Base-by-base conservation (phyloP, 257 asterid genomes). In the Salvia hispanica region DNA sequence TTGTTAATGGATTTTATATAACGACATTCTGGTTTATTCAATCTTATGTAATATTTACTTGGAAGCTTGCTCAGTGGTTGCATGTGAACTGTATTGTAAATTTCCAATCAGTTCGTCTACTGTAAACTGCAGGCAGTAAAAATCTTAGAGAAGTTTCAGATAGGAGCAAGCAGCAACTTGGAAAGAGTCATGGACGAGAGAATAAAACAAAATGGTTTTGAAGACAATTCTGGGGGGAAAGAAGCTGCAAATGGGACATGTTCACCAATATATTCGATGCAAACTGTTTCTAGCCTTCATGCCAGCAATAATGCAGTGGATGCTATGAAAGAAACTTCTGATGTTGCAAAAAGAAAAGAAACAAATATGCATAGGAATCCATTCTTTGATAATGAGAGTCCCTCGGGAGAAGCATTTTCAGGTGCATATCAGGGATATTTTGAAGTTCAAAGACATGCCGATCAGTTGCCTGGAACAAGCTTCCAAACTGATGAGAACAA, bases 141-240 rank as follows among this genome's bases (percentile, higher is more conserved):
- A 74, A 37, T 86, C 47, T 73, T 88, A 21, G 75, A 84, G 21
- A 86, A 86, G 81, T 77, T 88, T 65, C 78, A 71, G 6, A 72
- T 70, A 33, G 76, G 82, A 55, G 72, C 72, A 14, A 46, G 62
- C 14, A 68, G 76, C 63, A 84, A 66, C 74, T 65, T 31, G 18
- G 81, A 76, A 60, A 78, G 66, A 65, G 70, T 40, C 21, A 60
- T 46, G 73, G 74, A 71, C 25, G 78, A 53, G 66, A 73, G 60
- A 62, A 45, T 57, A 50, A 77, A 70, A 56, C 72, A 68, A 40
- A 67, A 61, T 64, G 72, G 71, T 66, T 55, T 11, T 9, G 75
- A 39, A 57, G 82, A 75, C 71, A 56, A 58, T 37, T 72, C 76
- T n/a, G 12, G 6, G 15, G 36, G 73, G 67, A 77, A 69, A 61